phyloP scores from a whole-genome alignment of 208 protist genomes.

The Trichomonas vaginalis region DNA sequence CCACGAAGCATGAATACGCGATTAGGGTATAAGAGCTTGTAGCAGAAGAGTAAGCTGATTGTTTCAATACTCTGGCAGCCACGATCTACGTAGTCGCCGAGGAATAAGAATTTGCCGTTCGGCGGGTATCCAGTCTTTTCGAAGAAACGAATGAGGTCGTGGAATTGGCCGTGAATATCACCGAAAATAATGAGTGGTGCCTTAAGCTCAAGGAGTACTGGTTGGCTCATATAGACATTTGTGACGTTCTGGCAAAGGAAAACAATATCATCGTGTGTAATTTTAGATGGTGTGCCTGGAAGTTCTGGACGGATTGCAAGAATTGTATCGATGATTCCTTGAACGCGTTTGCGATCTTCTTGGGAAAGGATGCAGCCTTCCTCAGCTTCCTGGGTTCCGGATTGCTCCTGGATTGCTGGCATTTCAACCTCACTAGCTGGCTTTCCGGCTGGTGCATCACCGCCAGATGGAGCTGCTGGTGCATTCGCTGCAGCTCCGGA shows the following conservation, averaged over 20 bases:
- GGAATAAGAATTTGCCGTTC: slow-evolving; percentile 95
- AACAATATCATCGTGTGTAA: slow-evolving; percentile 17
- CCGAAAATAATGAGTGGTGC: slow-evolving; percentile 52
- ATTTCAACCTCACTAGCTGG: not conserved
- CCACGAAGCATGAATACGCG: slow-evolving; percentile 68
- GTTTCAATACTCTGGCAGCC: slow-evolving; percentile 93
- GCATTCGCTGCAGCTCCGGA: not conserved
- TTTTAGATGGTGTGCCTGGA: not conserved
- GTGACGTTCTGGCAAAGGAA: slow-evolving; percentile 21
- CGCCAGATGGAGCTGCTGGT: not conserved
- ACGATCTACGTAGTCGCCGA: slow-evolving; percentile 96
- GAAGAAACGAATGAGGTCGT: slow-evolving; percentile 96
- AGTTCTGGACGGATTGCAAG: not conserved
- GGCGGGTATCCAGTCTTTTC: slow-evolving; percentile 92
- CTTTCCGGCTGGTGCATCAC: not conserved
- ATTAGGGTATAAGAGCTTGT: slow-evolving; percentile 59
- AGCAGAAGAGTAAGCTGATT: slow-evolving; percentile 75
- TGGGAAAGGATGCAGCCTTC: not conserved
- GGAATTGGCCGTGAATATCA: slow-evolving; percentile 98
- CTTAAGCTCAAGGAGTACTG: slow-evolving; percentile 50
- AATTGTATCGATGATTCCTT: not conserved
- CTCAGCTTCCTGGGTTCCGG: not conserved
- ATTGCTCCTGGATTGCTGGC: not conserved
- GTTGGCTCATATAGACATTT: slow-evolving; percentile 45
- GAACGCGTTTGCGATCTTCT: not conserved